Evolutionary conservation across 2,329 filamentous ascomycete genomes (phyloP).

Genomic region (Drechslera avenae): DNA sequence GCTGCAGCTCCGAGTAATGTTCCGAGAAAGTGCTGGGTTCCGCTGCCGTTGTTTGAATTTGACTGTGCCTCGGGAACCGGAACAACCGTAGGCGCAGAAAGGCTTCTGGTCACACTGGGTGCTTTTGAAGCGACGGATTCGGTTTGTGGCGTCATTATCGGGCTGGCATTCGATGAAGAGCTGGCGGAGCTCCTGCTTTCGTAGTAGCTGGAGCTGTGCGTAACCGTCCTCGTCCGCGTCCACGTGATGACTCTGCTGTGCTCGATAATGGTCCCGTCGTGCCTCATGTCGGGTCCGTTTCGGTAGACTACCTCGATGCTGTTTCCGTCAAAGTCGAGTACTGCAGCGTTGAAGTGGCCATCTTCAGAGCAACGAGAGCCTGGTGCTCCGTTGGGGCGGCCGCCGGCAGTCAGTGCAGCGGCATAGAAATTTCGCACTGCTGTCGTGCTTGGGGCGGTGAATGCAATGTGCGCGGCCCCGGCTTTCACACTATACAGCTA

Average conservation of each 20-base stretch:
- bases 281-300: slow-evolving; percentile 46
- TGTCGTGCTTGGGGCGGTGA: slow-evolving; percentile 69
- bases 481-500: slow-evolving; percentile 50
- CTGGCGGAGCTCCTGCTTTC: slow-evolving; percentile 34
- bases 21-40: slow-evolving; percentile 69
- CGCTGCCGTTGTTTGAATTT: slow-evolving; percentile 54
- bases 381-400: slow-evolving; percentile 62
- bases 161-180: slow-evolving; percentile 16
- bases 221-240: slow-evolving; percentile 45
- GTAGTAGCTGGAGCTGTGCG: slow-evolving; percentile 38
- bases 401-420: slow-evolving; percentile 69
- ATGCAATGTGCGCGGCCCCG: slow-evolving; percentile 65
- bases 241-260: slow-evolving; percentile 54
- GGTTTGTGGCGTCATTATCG: slow-evolving; percentile 29
- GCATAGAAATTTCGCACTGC: slow-evolving; percentile 75
- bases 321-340: slow-evolving; percentile 82
- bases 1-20: slow-evolving; percentile 80
- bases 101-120: slow-evolving; percentile 36
- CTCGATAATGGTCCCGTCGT: slow-evolving; percentile 49
- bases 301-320: slow-evolving; percentile 77
- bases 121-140: slow-evolving; percentile 34
- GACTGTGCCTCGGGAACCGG: slow-evolving; percentile 32
- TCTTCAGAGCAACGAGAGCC: slow-evolving; percentile 58
- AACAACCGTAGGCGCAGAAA: slow-evolving; percentile 37
- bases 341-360: slow-evolving; percentile 65